A percentile compares a stretch with the other conserved stretches of the same genome.
phyloP scores from a whole-genome alignment of 345 rosid species.

The Arabidopsis arenosa region DNA sequence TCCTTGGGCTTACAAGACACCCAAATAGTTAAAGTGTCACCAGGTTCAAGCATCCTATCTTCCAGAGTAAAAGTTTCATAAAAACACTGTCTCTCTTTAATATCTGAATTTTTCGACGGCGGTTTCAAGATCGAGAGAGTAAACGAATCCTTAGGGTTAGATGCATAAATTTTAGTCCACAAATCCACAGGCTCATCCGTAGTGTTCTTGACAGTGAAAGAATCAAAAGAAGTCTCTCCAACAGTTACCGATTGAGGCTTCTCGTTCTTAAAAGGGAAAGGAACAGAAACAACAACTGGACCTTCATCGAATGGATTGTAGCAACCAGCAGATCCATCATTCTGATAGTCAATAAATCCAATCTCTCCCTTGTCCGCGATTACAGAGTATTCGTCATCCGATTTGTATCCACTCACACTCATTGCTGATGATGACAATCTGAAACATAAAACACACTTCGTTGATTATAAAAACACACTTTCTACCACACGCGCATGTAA shows the following conservation, averaged over 20 bases:
- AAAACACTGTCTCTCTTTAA: slow-evolving; percentile 46
- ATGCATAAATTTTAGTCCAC: slow-evolving; percentile 72
- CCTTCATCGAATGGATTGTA: slow-evolving; percentile 61
- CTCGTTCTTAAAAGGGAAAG: slow-evolving; percentile 66
- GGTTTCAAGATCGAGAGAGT: slow-evolving; percentile 77
- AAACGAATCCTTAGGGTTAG: slow-evolving; percentile 64
- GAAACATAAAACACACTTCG: slow-evolving; percentile 2
- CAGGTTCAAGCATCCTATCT: slow-evolving; percentile 81
- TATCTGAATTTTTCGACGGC: slow-evolving; percentile 42
- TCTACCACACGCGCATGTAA: not conserved
- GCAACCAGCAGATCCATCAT: slow-evolving; percentile 56
- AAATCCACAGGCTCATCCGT: slow-evolving; percentile 58
- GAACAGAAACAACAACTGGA: slow-evolving; percentile 65
- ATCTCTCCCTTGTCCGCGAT: slow-evolving; percentile 82
- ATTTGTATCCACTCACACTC: slow-evolving; percentile 56
- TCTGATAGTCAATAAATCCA: slow-evolving; percentile 69
- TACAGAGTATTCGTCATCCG: slow-evolving; percentile 71
- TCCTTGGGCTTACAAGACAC: slow-evolving; percentile 73
- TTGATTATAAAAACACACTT: too few species aligned
- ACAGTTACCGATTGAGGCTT: slow-evolving; percentile 65
- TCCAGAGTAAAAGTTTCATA: slow-evolving; percentile 58
- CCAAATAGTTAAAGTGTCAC: slow-evolving; percentile 68
- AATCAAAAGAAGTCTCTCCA: slow-evolving; percentile 62
- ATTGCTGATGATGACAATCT: slow-evolving; percentile 42
- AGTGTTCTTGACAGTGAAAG: slow-evolving; percentile 65